phyloP scores from a whole-genome alignment of 768 basidiomycete genomes.

The Trametes cingulata region DNA sequence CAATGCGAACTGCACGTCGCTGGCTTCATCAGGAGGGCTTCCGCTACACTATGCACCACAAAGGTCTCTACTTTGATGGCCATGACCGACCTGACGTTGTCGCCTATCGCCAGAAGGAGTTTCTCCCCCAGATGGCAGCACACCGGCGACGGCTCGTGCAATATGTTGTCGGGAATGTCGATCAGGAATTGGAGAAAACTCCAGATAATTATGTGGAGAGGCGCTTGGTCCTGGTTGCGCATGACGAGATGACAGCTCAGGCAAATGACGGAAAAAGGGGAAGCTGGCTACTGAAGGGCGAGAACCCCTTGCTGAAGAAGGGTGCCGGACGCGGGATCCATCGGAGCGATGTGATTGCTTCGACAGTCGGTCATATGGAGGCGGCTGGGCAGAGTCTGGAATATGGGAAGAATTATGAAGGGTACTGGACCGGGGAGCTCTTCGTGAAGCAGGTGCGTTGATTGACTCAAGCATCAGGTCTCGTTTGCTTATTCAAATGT shows the following conservation, averaged over 20 bases:
- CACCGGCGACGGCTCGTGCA: slow-evolving; percentile 3
- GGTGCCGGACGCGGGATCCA: slow-evolving; percentile 40
- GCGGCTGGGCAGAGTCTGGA: slow-evolving; percentile 38
- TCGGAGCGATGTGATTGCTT: slow-evolving; percentile 36
- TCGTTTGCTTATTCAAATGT: no score
- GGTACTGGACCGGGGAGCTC: slow-evolving; percentile 39
- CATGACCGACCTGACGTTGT: slow-evolving; percentile 28
- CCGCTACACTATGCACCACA: slow-evolving; percentile 5
- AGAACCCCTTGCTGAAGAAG: slow-evolving; percentile 41
- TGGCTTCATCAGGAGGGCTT: slow-evolving; percentile 32
- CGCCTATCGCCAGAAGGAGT: slow-evolving; percentile 13
- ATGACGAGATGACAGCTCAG: slow-evolving; percentile 46
- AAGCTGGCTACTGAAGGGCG: slow-evolving; percentile 38
- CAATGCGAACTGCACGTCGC: slow-evolving; percentile 34
- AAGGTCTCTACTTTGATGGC: slow-evolving; percentile 23
- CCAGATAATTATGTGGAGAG: slow-evolving; percentile 23
- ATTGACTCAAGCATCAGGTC: no score
- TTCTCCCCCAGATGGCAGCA: slow-evolving; percentile 8
- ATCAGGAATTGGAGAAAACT: background rate
- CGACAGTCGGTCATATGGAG: slow-evolving; percentile 32
- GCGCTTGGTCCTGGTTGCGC: slow-evolving; percentile 25
- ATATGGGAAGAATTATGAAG: slow-evolving; percentile 47
- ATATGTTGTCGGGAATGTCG: slow-evolving; percentile 22
- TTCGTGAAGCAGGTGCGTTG: slow-evolving; percentile 37
- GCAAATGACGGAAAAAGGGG: slow-evolving; percentile 37